Evolutionary conservation across 768 basidiomycete species (phyloP).

Genomic region (Pleurotus salmoneostramineus): DNA sequence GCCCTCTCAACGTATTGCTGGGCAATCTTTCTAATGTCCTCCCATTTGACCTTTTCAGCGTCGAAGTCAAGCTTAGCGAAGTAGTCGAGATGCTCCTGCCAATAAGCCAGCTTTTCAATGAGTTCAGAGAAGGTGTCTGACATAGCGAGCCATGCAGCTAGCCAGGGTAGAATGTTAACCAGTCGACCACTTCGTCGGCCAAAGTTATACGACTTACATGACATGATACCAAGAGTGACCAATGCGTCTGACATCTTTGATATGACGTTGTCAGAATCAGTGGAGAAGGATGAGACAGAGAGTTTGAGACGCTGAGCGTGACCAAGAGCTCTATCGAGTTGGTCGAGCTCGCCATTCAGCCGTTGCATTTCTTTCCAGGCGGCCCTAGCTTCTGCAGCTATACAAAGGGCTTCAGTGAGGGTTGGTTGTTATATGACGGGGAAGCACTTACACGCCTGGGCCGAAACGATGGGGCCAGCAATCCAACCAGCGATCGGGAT

Average conservation of each 20-base stretch:
- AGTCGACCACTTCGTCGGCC: background rate
- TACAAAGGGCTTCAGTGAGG: background rate
- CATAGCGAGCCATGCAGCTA: background rate
- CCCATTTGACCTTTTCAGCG: background rate
- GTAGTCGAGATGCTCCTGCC: background rate
- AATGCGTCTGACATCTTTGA: background rate
- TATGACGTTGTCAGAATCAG: background rate
- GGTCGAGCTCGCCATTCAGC: background rate
- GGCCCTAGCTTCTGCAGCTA: background rate
- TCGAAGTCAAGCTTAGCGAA: background rate
- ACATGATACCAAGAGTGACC: background rate
- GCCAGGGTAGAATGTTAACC: background rate
- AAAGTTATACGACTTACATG: background rate
- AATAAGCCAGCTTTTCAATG: background rate
- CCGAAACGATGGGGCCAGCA: background rate
- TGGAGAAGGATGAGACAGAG: background rate
- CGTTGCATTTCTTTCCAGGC: background rate
- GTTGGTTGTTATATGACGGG: background rate
- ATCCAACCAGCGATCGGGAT: background rate
- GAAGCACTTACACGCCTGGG: background rate
- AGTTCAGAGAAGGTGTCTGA: background rate
- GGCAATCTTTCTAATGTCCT: background rate
- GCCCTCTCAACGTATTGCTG: background rate
- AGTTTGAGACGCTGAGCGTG: background rate
- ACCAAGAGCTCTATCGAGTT: background rate